Conservation (phyloP, 768 basidiomycete genomes). For the Tulasnella sp. region DNA sequence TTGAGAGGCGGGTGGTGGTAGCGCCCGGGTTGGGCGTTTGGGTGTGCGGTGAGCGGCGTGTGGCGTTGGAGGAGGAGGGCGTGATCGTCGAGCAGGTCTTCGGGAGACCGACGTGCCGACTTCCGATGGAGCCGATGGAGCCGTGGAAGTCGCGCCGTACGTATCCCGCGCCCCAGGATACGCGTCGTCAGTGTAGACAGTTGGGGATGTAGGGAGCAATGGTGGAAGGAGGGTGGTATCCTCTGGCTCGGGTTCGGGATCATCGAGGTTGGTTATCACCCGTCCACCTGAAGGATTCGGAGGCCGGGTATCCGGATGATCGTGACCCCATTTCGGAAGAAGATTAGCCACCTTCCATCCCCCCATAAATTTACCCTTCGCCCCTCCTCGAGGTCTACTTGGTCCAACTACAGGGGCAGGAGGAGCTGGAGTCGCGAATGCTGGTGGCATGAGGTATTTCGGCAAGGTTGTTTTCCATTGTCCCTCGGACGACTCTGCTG, state of each 20-base stretch:
- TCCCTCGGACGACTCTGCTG: background rate
- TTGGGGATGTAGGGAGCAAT: background rate
- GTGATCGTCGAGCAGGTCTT: background rate
- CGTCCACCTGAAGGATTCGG: conserved; percentile 3
- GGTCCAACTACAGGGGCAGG: background rate
- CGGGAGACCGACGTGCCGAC: background rate
- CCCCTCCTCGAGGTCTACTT: conserved; percentile 21
- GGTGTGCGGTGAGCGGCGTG: background rate
- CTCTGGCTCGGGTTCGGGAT: background rate
- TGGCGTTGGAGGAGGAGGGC: background rate
- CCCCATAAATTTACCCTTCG: background rate
- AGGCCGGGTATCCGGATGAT: background rate
- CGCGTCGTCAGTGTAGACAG: conserved; percentile 4
- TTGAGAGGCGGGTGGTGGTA: background rate
- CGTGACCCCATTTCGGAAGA: conserved; percentile 16
- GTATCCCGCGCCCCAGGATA: conserved; percentile 13
- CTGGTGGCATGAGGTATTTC: conserved; percentile 21
- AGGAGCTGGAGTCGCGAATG: conserved; percentile 14
- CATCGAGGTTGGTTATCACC: conserved; percentile 17
- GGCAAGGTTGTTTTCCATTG: background rate
- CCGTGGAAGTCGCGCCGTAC: background rate
- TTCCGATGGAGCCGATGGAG: background rate
- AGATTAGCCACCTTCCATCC: background rate
- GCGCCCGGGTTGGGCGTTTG: background rate
- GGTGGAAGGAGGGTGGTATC: background rate